Evolutionary conservation across 345 rosid genomes (phyloP), one percentile per base, ranked within the genome.

Genomic region (Salix caprea): DNA sequence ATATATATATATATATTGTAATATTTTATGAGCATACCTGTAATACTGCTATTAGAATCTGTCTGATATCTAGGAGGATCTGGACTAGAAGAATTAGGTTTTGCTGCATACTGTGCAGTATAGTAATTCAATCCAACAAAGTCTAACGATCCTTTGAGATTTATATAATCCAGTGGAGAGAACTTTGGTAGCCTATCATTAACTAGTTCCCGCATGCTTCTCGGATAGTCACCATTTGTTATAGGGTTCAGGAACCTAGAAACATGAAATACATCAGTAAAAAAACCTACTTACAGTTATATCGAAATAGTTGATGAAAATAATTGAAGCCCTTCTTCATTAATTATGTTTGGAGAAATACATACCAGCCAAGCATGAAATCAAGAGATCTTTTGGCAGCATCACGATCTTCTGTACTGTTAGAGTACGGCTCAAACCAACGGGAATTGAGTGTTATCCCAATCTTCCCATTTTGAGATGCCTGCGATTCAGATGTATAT

Each of bases 91-190:
- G 1, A 0, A 11, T 28, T 28, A 30, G 2, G 10, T 24, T 70
- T 30, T n/a, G 37, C 61, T 23, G 74, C 74, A 50, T 71, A 71
- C 30, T 23, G 50, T 71, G 74, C 58, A 24, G 37, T 15, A 30
- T 71, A 71, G 58, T 71, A 71, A n/a, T 71, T 71, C 6, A 71
- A 21, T 24, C 74, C 74, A 48, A 71, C 12, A 71, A 71, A 71
- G 50, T 71, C 74, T 26, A 24, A 28, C 12, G 74, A 71, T 14
- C 58, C 36, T 23, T 44, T 44, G 2, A 46, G 37, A 7, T 6
- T n/a, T 6, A 6, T 18, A 28, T 32, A 44, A 12, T 71, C 54
- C 10, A 46, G 34, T 28, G 18, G 3, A 58, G 61, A 44, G 61
- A 71, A 26, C 0, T 14, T 26, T 14, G 74, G 74, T 32, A 71